phyloP scores from a whole-genome alignment of 495 filamentous ascomycete genomes.

The Aspergillus steynii region DNA sequence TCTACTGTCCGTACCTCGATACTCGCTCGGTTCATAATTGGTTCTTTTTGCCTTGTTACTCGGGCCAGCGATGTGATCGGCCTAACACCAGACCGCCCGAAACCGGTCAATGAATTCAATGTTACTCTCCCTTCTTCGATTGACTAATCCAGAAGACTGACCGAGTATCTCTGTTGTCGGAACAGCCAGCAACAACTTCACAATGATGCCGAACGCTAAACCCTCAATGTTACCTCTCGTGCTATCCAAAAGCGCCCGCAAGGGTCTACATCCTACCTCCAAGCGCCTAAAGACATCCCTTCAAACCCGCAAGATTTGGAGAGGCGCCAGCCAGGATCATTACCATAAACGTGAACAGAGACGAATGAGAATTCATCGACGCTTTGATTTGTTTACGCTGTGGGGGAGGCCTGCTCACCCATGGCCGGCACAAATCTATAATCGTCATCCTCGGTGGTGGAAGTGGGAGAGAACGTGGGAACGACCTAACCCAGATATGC shows the following conservation, averaged over 20 bases:
- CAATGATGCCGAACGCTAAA: background rate
- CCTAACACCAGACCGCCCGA: background rate
- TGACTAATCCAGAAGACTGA: background rate
- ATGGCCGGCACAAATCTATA: conserved; percentile 6
- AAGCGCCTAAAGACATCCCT: conserved; percentile 1
- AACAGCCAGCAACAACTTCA: background rate
- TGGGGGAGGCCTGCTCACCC: conserved; percentile 14
- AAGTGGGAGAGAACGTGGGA: conserved; percentile 12
- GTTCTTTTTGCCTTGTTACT: background rate
- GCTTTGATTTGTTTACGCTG: conserved; percentile 15
- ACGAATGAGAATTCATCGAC: conserved; percentile 21
- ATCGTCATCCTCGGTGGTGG: conserved; percentile 15
- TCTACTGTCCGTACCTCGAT: too few relatives aligned
- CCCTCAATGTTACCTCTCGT: background rate
- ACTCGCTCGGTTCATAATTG: background rate
- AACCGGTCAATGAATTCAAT: background rate
- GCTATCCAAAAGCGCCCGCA: background rate
- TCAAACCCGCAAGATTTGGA: conserved; percentile 10
- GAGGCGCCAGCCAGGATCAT: conserved; percentile 3
- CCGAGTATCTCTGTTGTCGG: background rate
- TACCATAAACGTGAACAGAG: conserved; percentile 1
- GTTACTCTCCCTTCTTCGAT: background rate
- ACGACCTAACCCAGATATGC: conserved; percentile 18
- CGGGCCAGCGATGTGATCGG: background rate
- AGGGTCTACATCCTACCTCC: background rate